Conservation (phyloP, 164 flowering plant genomes). For the Cinnamomum chago region DNA sequence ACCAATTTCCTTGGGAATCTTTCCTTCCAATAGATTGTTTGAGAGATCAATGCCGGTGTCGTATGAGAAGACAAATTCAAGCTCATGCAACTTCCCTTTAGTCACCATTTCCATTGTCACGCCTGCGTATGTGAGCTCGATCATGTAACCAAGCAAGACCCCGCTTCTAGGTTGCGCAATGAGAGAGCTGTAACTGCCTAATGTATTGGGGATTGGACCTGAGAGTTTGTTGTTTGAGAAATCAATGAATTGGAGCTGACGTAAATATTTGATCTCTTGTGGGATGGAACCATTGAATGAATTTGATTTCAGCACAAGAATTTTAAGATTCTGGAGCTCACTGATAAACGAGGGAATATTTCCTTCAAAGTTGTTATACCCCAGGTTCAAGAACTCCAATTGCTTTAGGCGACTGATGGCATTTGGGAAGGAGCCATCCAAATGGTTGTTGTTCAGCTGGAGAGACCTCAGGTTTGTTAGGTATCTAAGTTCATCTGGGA, state of each 20-base stretch:
- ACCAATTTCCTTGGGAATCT: constrained; percentile 17
- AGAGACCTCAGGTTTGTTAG: constrained; percentile 1
- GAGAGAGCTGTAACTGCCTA: neutral
- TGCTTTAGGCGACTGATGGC: neutral
- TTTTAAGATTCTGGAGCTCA: constrained; percentile 2
- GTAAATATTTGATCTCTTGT: neutral
- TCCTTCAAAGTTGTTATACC: constrained; percentile 6
- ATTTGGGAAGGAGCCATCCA: constrained; percentile 9
- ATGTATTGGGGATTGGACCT: constrained; percentile 9
- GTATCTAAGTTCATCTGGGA: constrained; percentile 12
- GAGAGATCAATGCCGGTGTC: constrained; percentile 21
- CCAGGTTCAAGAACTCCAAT: constrained; percentile 9
- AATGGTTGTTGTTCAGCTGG: constrained; percentile 4
- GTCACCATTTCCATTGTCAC: constrained; percentile 10
- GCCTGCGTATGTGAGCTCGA: neutral
- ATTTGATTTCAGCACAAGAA: neutral
- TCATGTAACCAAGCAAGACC: neutral
- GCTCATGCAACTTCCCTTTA: constrained; percentile 5
- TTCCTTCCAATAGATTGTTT: constrained; percentile 11
- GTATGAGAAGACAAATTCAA: neutral
- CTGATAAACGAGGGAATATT: neutral
- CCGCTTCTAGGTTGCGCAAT: neutral
- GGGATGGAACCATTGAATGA: neutral
- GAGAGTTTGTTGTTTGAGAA: constrained; percentile 14
- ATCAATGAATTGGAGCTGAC: constrained; percentile 13